Evolutionary conservation across 805 yeast species (phyloP).

Genomic region (Lipomyces anomalus): DNA sequence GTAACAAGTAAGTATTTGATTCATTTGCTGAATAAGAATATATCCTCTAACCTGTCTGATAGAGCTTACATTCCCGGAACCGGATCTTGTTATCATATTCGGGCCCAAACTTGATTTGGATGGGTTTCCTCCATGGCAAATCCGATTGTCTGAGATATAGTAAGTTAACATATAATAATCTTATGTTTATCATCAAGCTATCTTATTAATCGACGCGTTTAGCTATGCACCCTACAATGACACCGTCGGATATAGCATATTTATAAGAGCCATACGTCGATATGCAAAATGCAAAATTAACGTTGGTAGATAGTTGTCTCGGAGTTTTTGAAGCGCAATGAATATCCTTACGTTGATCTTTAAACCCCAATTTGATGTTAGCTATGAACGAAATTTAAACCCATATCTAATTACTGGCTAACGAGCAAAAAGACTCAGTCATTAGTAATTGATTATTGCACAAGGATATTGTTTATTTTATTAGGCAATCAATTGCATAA

Average conservation of each 20-base stretch:
- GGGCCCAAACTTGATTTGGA: conserved; percentile 84
- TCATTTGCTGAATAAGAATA: not conserved
- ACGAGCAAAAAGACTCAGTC: no score
- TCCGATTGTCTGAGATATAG: conserved; percentile 77
- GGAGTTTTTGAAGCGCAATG: no score
- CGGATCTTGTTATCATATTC: conserved; percentile 78
- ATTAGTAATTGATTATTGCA: no score
- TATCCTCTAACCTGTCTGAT: conserved; percentile 23
- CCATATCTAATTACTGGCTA: no score
- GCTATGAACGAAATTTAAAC: no score
- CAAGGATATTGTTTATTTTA: no score
- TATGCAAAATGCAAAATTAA: conserved; percentile 80
- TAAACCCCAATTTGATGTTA: no score
- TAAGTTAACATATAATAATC: conserved; percentile 7
- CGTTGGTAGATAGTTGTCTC: conserved; percentile 83
- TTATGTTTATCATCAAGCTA: not conserved
- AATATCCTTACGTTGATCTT: no score
- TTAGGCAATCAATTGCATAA: no score
- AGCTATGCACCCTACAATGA: conserved; percentile 22
- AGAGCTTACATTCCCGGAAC: conserved; percentile 82
- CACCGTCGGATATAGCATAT: conserved; percentile 36
- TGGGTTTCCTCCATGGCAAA: conserved; percentile 98
- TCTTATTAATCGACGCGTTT: not conserved
- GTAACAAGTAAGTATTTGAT: conserved; percentile 36
- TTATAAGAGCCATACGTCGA: conserved; percentile 44